These are phyloP conservation scores for Ceratocystis colombiana DNA, from an alignment of 2,329 filamentous ascomycete species.

Conservation along the genomic window DNA sequence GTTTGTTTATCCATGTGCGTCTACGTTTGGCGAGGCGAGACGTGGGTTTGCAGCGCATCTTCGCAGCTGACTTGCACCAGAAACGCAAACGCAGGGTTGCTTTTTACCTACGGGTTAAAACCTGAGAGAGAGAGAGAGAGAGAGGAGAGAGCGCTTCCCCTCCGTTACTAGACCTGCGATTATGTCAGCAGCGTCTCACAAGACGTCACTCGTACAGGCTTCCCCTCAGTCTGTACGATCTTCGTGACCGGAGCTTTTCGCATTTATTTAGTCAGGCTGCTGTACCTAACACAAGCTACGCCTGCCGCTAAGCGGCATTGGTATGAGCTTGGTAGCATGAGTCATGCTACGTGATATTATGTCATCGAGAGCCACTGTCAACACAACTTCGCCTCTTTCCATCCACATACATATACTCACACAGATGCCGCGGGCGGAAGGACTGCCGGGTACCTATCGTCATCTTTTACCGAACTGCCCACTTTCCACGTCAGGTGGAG, in stretches of 20 bases:
- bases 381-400: neutral
- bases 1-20: no score
- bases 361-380: neutral
- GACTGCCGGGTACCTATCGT: neutral
- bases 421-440: no score
- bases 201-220: slow-evolving; percentile 12
- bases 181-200: slow-evolving; percentile 14
- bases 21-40: neutral
- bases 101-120: neutral
- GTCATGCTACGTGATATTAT: slow-evolving; percentile 3
- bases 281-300: neutral
- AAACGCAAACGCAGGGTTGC: neutral
- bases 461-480: neutral
- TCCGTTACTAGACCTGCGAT: neutral
- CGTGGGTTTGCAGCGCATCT: neutral
- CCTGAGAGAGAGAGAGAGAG: no score
- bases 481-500: neutral
- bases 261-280: no score
- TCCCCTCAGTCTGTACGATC: slow-evolving; percentile 5
- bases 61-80: neutral
- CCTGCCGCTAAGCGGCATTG: neutral
- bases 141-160: neutral
- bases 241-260: neutral
- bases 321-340: neutral
- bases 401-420: neutral